Percentiles rank a stretch among this genome's conserved stretches.
phyloP scores from a whole-genome alignment of 2,329 filamentous ascomycete species.

The Aureobasidium sp. region DNA sequence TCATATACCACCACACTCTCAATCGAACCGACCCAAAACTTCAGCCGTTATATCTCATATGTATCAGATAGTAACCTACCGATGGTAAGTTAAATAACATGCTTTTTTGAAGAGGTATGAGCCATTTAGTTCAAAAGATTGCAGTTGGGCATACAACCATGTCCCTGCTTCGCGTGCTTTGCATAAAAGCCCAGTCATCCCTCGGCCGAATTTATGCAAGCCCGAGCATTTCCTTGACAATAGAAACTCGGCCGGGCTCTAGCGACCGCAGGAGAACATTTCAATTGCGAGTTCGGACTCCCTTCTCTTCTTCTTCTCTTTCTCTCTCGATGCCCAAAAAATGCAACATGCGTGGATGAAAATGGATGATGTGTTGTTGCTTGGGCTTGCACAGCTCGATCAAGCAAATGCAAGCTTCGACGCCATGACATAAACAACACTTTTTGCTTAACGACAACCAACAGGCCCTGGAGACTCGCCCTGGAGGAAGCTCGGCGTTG shows the following conservation, averaged over 20 bases:
- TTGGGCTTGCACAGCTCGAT: background rate
- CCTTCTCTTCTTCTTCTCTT: background rate
- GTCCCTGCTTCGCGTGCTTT: background rate
- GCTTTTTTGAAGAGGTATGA: background rate
- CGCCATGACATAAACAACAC: background rate
- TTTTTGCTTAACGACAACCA: background rate
- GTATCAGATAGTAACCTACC: no score
- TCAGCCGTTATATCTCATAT: no score
- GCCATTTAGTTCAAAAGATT: rapidly evolving
- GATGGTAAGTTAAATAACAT: no score
- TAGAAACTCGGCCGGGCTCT: background rate
- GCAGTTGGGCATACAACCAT: background rate
- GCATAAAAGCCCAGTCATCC: background rate
- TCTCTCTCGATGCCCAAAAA: background rate
- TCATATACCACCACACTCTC: no score
- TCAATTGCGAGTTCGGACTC: background rate
- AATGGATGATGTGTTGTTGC: background rate
- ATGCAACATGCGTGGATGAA: background rate
- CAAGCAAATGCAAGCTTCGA: background rate
- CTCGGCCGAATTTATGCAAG: background rate
- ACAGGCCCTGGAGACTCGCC: background rate
- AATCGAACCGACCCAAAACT: no score
- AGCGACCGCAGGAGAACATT: background rate
- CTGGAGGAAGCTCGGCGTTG: no score
- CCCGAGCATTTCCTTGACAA: background rate